Evolutionary conservation across 192 early-diverging fungal genomes (phyloP).

Genomic region (Dissophora globulifera): DNA sequence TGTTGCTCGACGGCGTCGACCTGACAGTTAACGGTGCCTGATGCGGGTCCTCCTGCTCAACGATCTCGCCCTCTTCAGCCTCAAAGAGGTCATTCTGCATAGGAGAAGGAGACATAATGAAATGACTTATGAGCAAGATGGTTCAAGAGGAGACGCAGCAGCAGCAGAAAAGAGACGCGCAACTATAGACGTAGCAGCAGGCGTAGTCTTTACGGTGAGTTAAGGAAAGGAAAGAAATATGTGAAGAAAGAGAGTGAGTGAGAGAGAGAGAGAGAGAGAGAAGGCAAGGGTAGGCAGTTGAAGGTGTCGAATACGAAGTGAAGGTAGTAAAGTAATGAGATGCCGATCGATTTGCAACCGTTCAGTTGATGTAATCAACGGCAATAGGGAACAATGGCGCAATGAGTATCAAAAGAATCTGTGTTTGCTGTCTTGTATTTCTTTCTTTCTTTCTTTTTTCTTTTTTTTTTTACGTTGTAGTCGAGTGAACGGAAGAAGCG

Average conservation of each 20-base stretch:
- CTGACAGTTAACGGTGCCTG: constrained; percentile 12
- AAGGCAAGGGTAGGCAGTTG: too few relatives aligned
- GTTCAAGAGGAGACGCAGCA: constrained; percentile 5
- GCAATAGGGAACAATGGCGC: too few relatives aligned
- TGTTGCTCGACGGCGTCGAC: constrained; percentile 1
- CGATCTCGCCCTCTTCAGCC: constrained; percentile 46
- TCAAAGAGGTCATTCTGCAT: constrained; percentile 52
- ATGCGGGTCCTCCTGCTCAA: constrained; percentile 21
- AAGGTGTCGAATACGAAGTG: too few relatives aligned
- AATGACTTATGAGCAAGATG: constrained; percentile 47
- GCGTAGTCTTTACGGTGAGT: constrained; percentile 27
- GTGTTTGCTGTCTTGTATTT: neutral
- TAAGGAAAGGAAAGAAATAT: neutral
- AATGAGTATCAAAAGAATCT: neutral
- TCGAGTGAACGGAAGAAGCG: neutral
- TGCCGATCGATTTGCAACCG: too few relatives aligned
- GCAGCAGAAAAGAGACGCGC: neutral
- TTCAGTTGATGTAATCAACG: too few relatives aligned
- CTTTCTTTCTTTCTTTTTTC: neutral
- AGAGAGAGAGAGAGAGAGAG: too few relatives aligned
- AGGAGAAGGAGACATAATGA: constrained; percentile 52
- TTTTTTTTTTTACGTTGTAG: constrained; percentile 9
- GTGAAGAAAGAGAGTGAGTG: neutral
- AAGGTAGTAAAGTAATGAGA: too few relatives aligned
- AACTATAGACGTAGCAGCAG: constrained; percentile 11